phyloP scores from a whole-genome alignment of 768 basidiomycete genomes.

The Naganishia kalamii region DNA sequence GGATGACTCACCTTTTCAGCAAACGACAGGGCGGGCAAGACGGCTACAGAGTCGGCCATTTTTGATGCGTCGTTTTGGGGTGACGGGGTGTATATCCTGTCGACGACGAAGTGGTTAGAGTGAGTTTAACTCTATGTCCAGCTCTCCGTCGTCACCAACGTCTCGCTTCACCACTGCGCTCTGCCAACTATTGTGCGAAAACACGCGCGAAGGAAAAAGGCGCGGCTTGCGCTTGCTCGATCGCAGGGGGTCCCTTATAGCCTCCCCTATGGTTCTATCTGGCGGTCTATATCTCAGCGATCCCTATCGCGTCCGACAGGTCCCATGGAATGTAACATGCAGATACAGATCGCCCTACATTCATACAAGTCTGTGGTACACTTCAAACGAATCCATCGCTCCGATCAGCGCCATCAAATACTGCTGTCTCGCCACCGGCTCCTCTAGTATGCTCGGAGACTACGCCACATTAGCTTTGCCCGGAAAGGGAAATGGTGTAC shows the following conservation, averaged over 20 bases:
- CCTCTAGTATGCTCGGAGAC: constrained; percentile 1
- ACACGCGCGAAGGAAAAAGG: not conserved
- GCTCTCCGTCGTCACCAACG: too few species aligned
- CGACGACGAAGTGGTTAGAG: too few species aligned
- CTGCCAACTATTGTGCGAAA: not conserved
- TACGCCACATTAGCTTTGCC: not conserved
- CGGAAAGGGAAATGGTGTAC: not conserved
- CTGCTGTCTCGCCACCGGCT: constrained; percentile 1
- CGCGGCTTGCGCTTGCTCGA: not conserved
- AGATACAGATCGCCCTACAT: too few species aligned
- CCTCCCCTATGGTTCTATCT: not conserved
- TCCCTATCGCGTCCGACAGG: too few species aligned
- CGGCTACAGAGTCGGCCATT: constrained; percentile 44
- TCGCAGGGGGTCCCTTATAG: not conserved
- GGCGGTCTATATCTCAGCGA: too few species aligned
- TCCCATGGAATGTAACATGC: too few species aligned
- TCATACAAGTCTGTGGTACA: constrained; percentile 12
- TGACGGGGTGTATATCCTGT: not conserved
- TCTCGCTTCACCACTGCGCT: not conserved
- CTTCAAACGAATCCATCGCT: constrained; percentile 6
- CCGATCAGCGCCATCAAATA: not conserved
- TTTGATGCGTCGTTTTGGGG: not conserved
- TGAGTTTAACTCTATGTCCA: too few species aligned
- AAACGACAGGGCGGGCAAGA: constrained; percentile 44
- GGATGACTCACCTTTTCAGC: constrained; percentile 28